phyloP scores from a whole-genome alignment of 2,329 filamentous ascomycete species.

The Cladosporium sp. region DNA sequence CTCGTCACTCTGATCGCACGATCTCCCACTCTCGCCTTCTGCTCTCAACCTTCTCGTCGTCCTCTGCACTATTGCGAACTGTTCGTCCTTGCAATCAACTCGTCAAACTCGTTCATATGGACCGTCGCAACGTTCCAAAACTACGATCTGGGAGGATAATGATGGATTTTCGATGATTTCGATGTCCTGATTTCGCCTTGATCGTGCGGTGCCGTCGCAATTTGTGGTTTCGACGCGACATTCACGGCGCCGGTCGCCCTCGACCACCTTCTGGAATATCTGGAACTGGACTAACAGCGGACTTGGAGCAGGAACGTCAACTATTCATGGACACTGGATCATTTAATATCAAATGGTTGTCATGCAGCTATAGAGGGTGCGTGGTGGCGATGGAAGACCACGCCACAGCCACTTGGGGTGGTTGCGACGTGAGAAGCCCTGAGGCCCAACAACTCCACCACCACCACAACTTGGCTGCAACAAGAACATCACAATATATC shows the following conservation, averaged over 20 bases:
- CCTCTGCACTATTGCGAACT: neutral
- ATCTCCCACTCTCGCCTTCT: neutral
- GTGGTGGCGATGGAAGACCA: neutral
- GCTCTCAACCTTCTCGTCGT: conserved; percentile 2
- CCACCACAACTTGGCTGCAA: neutral
- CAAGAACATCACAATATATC: neutral
- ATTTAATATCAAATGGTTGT: neutral
- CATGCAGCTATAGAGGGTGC: neutral
- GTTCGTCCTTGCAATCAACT: neutral
- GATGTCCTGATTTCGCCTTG: neutral
- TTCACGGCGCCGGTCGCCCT: neutral
- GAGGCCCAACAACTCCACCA: neutral
- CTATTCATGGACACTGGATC: neutral
- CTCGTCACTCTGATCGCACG: neutral
- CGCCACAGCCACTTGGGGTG: neutral
- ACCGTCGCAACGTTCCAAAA: neutral
- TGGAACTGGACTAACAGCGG: neutral
- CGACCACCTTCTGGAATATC: neutral
- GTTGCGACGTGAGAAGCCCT: neutral
- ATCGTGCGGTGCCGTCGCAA: conserved; percentile 15
- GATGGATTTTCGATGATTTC: conserved; percentile 1
- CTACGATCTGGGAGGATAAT: neutral
- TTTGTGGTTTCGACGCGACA: neutral
- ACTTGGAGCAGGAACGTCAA: neutral
- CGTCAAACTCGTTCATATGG: neutral